Percentiles rank a stretch among this genome's conserved stretches.
Conservation (phyloP, 192 early-diverging fungal genomes). For the Backusella luteola region DNA sequence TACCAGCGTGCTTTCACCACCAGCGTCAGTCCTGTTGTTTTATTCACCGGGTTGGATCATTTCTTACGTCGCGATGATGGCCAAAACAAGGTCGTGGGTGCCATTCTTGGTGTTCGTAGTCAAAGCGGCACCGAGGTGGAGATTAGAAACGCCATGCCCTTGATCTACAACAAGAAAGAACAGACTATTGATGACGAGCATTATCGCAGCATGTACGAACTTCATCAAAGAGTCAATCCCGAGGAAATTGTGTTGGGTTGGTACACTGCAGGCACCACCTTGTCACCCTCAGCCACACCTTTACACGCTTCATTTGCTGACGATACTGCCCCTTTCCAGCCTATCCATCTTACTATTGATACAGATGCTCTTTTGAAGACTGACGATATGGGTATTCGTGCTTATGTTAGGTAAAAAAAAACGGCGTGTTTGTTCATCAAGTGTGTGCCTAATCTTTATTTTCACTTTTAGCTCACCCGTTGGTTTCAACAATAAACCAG, state of each 20-base stretch:
- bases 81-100: constrained; percentile 86
- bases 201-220: constrained; percentile 79
- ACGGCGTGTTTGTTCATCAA: not conserved
- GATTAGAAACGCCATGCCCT: constrained; percentile 84
- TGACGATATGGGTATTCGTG: constrained; percentile 71
- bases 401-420: constrained; percentile 55
- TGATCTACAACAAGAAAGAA: constrained; percentile 77
- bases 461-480: constrained; percentile 60
- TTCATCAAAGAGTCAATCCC: constrained; percentile 86
- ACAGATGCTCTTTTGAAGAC: constrained; percentile 59
- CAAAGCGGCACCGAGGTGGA: constrained; percentile 88
- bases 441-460: too few relatives aligned
- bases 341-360: constrained; percentile 89
- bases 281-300: constrained; percentile 70
- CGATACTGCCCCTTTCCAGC: constrained; percentile 71
- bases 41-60: constrained; percentile 93
- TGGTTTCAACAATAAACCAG: constrained; percentile 69
- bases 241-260: constrained; percentile 93
- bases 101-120: constrained; percentile 84
- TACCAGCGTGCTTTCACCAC: constrained; percentile 56
- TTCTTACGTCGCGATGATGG: constrained; percentile 81
- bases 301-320: constrained; percentile 80
- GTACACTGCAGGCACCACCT: constrained; percentile 74
- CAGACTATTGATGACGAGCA: constrained; percentile 90
- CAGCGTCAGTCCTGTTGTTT: constrained; percentile 75